Conservation (phyloP, 2,329 filamentous ascomycete species). For the Microsporum canis region DNA sequence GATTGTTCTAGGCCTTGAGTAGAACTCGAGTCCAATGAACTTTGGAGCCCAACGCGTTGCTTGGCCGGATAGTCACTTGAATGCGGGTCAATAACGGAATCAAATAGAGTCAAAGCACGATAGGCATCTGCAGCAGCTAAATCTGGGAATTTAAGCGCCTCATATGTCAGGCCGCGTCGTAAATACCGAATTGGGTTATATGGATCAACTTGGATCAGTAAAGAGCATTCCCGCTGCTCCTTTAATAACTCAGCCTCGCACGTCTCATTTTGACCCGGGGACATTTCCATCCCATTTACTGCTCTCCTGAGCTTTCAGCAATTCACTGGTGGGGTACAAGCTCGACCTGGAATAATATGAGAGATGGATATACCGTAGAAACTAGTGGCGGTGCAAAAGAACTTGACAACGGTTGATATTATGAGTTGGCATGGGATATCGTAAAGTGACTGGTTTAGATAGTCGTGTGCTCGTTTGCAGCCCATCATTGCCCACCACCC, state of each 20-base stretch:
- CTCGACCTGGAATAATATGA: too few species aligned
- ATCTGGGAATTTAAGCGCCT: conserved; percentile 72
- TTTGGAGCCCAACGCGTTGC: conserved; percentile 17
- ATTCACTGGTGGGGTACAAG: background rate
- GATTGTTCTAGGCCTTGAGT: background rate
- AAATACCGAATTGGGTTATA: conserved; percentile 34
- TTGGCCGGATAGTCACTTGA: conserved; percentile 72
- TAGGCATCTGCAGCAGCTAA: conserved; percentile 85
- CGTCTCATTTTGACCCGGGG: background rate
- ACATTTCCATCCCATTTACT: background rate
- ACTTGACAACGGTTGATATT: too few species aligned
- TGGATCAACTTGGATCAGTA: conserved; percentile 27
- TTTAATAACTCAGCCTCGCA: conserved; percentile 4
- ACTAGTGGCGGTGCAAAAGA: too few species aligned
- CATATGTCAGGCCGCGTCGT: conserved; percentile 56
- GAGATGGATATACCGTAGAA: too few species aligned
- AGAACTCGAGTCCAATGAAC: background rate
- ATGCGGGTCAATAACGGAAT: conserved; percentile 62
- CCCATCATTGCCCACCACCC: too few species aligned
- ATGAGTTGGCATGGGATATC: too few species aligned
- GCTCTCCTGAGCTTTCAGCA: background rate
- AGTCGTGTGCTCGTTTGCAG: too few species aligned
- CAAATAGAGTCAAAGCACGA: conserved; percentile 71
- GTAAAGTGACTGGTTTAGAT: too few species aligned
- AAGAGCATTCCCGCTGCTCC: conserved; percentile 45